These are phyloP conservation scores for Gracilaria gracilis DNA, from an alignment of 23 red algal species.

Conservation along the genomic window DNA sequence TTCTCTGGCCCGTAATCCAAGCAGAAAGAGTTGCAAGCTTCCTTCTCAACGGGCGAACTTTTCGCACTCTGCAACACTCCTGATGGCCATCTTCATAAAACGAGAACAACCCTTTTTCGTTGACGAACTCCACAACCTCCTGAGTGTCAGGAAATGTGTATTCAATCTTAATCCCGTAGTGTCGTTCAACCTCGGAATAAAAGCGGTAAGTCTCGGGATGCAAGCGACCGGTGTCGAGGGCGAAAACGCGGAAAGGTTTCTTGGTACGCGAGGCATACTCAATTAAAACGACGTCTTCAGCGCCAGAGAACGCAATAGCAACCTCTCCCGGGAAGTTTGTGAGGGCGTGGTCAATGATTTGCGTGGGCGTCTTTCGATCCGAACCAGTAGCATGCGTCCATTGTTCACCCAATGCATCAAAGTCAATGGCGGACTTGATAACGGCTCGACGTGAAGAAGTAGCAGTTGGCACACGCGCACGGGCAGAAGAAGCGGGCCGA, in stretches of 20 bases:
- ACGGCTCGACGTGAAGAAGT: not conserved
- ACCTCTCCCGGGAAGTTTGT: constrained; percentile 76
- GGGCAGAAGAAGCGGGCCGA: not conserved
- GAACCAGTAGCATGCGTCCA: not conserved
- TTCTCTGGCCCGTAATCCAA: constrained; percentile 98
- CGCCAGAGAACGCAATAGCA: constrained; percentile 97
- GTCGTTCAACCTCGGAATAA: constrained; percentile 85
- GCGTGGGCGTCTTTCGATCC: constrained; percentile 59
- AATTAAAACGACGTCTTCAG: constrained; percentile 97
- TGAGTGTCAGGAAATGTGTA: constrained; percentile 89
- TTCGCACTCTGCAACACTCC: constrained; percentile 96
- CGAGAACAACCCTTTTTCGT: constrained; percentile 96
- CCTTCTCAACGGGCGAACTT: constrained; percentile 91
- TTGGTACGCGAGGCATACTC: constrained; percentile 93
- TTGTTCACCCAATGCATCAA: constrained; percentile 36
- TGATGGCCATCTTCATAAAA: constrained; percentile 98
- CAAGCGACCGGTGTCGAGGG: constrained; percentile 95
- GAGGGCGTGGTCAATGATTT: constrained; percentile 90
- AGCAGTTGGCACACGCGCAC: not conserved
- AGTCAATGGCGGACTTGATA: constrained; percentile 37
- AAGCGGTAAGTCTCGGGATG: constrained; percentile 98
- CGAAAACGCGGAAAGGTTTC: constrained; percentile 95
- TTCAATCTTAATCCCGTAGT: constrained; percentile 96
- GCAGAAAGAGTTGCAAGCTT: constrained; percentile 88
- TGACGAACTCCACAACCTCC: constrained; percentile 90